A percentile compares a stretch with the other conserved stretches of the same genome.
phyloP scores from a whole-genome alignment of 345 rosid species.

The Boechera divaricarpa region DNA sequence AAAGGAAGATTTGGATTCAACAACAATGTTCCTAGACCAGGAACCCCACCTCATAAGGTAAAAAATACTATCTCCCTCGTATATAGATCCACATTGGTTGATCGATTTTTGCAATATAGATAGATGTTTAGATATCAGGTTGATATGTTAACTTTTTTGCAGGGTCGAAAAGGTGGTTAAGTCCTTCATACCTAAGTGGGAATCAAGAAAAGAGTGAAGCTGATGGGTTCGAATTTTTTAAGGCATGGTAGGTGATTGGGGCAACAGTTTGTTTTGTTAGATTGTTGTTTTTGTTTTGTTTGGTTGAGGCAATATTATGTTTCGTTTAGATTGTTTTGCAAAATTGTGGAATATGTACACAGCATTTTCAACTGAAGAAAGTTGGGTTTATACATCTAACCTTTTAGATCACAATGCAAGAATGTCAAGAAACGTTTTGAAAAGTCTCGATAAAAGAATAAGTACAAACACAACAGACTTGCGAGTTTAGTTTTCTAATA shows the following conservation, averaged over 20 bases:
- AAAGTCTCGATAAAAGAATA: background rate
- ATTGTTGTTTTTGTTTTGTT: background rate
- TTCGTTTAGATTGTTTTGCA: conserved; percentile 16
- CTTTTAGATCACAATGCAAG: background rate
- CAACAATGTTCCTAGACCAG: conserved; percentile 38
- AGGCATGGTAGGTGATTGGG: background rate
- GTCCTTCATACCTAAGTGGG: background rate
- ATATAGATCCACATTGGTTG: background rate
- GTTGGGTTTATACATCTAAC: conserved; percentile 1
- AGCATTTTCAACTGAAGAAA: conserved; percentile 6
- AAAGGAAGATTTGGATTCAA: conserved; percentile 56
- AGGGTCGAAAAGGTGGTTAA: conserved; percentile 31
- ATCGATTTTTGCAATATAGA: background rate
- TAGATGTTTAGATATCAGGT: background rate
- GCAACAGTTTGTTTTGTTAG: background rate
- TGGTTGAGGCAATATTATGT: background rate
- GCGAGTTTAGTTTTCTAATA: conserved; percentile 9
- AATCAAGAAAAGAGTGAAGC: conserved; percentile 18
- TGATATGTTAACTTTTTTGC: background rate
- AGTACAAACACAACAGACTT: conserved; percentile 8
- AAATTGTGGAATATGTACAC: background rate
- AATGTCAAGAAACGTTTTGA: background rate
- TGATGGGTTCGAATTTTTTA: conserved; percentile 2
- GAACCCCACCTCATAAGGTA: conserved; percentile 40
- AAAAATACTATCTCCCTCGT: background rate